A percentile compares a stretch with the other conserved stretches of the same genome.
These are phyloP conservation scores for Fraxinus americana DNA, from an alignment of 257 asterid genomes.

Conservation along the genomic window DNA sequence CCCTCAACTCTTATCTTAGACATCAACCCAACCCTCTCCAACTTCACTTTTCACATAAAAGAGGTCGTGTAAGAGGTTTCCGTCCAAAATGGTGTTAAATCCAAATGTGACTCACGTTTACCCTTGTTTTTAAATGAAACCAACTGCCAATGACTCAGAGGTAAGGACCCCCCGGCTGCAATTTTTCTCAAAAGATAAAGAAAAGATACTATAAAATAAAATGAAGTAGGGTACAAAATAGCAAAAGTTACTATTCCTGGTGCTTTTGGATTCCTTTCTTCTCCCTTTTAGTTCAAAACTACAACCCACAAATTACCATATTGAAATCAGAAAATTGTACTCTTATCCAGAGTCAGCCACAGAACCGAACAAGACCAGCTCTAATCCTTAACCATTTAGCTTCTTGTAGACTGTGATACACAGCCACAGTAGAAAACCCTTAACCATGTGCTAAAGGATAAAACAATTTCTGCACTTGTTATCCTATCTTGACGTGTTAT, in stretches of 20 bases:
- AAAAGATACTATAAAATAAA: no score
- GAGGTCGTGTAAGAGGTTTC: not conserved
- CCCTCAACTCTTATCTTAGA: not conserved
- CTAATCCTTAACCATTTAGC: not conserved
- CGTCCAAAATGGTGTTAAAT: not conserved
- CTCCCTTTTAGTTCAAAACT: not conserved
- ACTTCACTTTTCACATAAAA: not conserved
- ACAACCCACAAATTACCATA: not conserved
- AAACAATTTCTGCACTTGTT: not conserved
- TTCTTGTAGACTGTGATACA: not conserved
- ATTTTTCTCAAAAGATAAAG: not conserved
- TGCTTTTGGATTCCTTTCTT: not conserved
- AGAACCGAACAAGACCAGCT: not conserved
- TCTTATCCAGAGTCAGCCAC: not conserved
- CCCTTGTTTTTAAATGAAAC: not conserved
- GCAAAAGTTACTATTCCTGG: not conserved
- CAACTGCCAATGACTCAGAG: not conserved
- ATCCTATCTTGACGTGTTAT: not conserved
- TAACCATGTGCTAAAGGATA: not conserved
- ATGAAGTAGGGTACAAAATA: not conserved
- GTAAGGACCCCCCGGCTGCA: not conserved
- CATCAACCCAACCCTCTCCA: not conserved
- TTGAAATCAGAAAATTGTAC: not conserved
- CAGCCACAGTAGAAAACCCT: not conserved
- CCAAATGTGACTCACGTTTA: not conserved